A percentile compares a stretch with the other conserved stretches of the same genome.
phyloP scores from a whole-genome alignment of 2,329 filamentous ascomycete species.

The Trichophyton verrucosum region DNA sequence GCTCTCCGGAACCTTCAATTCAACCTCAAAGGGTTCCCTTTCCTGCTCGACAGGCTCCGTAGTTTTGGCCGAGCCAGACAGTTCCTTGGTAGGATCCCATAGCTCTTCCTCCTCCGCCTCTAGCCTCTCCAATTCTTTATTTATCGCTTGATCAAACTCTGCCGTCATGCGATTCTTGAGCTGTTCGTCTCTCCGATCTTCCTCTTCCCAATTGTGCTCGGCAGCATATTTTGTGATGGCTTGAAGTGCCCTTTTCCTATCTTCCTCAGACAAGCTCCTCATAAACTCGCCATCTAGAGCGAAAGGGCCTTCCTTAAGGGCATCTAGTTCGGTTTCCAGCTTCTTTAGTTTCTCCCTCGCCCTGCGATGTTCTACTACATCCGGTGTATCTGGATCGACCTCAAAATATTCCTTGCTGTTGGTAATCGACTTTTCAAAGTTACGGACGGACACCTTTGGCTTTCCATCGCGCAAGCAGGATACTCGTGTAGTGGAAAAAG shows the following conservation, averaged over 20 bases:
- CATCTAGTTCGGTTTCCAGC: constrained; percentile 30
- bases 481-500: constrained; percentile 23
- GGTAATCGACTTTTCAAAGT: constrained; percentile 32
- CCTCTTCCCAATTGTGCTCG: constrained; percentile 20
- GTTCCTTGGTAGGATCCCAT: constrained; percentile 21
- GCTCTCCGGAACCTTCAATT: constrained; percentile 22
- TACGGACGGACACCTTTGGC: constrained; percentile 31
- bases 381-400: constrained; percentile 25
- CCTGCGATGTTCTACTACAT: constrained; percentile 28
- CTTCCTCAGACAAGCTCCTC: constrained; percentile 28
- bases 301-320: constrained; percentile 32
- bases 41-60: constrained; percentile 4
- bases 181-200: constrained; percentile 6
- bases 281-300: constrained; percentile 34
- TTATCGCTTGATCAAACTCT: constrained; percentile 6
- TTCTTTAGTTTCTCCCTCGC: constrained; percentile 24
- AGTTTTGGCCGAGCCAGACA: constrained; percentile 5
- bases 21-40: constrained; percentile 23
- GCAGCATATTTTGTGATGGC: constrained; percentile 32
- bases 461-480: constrained; percentile 22
- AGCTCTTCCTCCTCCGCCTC: constrained; percentile 26
- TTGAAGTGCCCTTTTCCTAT: constrained; percentile 31
- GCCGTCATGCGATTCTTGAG: constrained; percentile 4
- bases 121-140: constrained; percentile 22
- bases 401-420: constrained; percentile 25